Evolutionary conservation across 768 basidiomycete species (phyloP), one percentile per base, ranked within the genome.

Genomic region (Xanthoconium stramineum): DNA sequence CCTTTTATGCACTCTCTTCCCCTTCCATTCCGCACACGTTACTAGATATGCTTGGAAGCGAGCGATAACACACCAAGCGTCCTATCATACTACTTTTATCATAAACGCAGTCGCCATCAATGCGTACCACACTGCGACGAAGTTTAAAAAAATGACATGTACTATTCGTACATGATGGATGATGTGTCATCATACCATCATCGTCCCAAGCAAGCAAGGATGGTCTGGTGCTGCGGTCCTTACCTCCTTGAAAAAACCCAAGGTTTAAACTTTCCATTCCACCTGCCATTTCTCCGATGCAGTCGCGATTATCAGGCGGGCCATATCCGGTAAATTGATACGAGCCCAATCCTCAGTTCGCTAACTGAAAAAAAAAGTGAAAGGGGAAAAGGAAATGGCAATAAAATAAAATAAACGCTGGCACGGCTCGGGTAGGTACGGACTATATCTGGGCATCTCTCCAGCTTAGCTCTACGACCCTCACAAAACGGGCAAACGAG

Each of bases 331-430:
- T 17, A 14, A 10, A 37, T 39, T 57, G 59, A 60, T 15, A 3
- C 59, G 65, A 66, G 65, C 32, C 33, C 56, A 9, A 47, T 57
- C 32, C 66, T 53, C 66, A 65, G 53, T 53, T 59, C 59, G 65
- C 65, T 61, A 66, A 47, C 24, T 4, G n/a, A 1, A 9, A 10
- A 39, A 33, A 30, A 6, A 3, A 32, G 15, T 15, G 30, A 19
- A 20, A 13, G n/a, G 13, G n/a, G 4, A 42, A 40, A 39, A 2
- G 19, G 29, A 0, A 30, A 8, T 30, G 29, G 14, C 14, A 28
- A 14, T 12, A 10, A n/a, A 5, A 17, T 6, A 14, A 19, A 12
- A 39, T 39, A 39, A 53, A n/a, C 29, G 60, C 32, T 24, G 24
- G 36, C 32, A 20, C 43, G 10, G 30, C 15, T 47, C 55, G 61